A percentile compares a stretch with the other conserved stretches of the same genome.
Evolutionary conservation across 108 stramenopile genomes (phyloP).

Genomic region (Skeletonema tropicum): DNA sequence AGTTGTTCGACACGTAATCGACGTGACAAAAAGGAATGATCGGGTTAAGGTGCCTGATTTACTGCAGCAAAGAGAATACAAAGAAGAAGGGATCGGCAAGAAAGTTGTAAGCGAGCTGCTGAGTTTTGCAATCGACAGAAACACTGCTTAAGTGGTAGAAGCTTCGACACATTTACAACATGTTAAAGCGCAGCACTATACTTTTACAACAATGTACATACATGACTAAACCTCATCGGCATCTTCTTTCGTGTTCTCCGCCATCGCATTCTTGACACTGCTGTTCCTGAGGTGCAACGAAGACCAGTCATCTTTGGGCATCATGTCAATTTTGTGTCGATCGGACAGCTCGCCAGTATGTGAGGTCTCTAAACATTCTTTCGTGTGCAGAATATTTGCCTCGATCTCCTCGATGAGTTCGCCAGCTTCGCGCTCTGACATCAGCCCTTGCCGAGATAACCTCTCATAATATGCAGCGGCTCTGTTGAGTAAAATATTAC

Average conservation of each 20-base stretch:
- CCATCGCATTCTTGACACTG: background rate
- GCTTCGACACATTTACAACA: background rate
- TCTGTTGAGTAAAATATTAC: constrained; percentile 63
- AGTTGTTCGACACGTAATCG: constrained; percentile 51
- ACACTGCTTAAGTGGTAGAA: background rate
- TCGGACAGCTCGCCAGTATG: background rate
- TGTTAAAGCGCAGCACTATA: background rate
- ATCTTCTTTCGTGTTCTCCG: background rate
- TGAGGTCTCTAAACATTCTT: background rate
- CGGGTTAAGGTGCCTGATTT: constrained; percentile 14
- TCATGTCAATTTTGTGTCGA: background rate
- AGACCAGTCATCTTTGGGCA: background rate
- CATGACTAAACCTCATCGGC: background rate
- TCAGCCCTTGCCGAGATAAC: constrained; percentile 49
- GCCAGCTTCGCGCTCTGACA: constrained; percentile 70
- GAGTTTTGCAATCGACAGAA: background rate
- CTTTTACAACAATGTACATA: background rate
- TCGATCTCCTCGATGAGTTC: constrained; percentile 60
- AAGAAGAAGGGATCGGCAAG: constrained; percentile 24
- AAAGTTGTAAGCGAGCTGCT: constrained; percentile 5
- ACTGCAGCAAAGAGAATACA: constrained; percentile 6
- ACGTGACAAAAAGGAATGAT: constrained; percentile 7
- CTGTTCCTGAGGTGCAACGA: background rate
- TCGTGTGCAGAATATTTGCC: background rate
- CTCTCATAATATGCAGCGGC: constrained; percentile 50